phyloP scores from a whole-genome alignment of 2,329 filamentous ascomycete species.

The Penicillium freii region DNA sequence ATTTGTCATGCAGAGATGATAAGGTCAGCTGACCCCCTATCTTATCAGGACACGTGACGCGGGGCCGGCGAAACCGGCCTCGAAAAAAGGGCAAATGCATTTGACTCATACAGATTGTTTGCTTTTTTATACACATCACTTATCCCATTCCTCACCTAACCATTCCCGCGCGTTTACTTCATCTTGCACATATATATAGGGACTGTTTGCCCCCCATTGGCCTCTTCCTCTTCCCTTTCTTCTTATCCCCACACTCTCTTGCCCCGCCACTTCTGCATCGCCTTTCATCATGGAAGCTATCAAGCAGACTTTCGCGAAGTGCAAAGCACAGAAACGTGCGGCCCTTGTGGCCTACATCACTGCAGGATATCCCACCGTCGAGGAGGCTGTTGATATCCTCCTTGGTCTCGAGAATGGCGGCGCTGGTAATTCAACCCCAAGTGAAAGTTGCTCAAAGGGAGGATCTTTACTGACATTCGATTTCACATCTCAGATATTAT shows the following conservation, averaged over 20 bases:
- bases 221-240: neutral
- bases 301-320: slow-evolving; percentile 57
- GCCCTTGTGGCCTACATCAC: slow-evolving; percentile 96
- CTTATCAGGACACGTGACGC: slow-evolving; percentile 22
- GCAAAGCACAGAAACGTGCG: slow-evolving; percentile 61
- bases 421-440: slow-evolving; percentile 59
- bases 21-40: neutral
- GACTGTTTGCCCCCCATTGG: slow-evolving; percentile 8
- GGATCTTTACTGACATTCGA: slow-evolving; percentile 5
- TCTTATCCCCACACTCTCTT: slow-evolving; percentile 7
- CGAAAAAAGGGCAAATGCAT: slow-evolving; percentile 15
- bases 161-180: neutral
- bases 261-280: slow-evolving; percentile 6
- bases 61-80: slow-evolving; percentile 12
- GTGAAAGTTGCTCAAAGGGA: neutral
- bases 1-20: neutral
- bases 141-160: neutral
- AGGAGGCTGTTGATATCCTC: slow-evolving; percentile 78
- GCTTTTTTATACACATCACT: neutral
- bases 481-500: slow-evolving; percentile 69
- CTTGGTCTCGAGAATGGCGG: slow-evolving; percentile 90
- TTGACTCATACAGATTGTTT: slow-evolving; percentile 16
- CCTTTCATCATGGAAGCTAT: slow-evolving; percentile 50
- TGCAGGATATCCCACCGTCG: slow-evolving; percentile 81
- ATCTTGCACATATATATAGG: neutral